A percentile compares a stretch with the other conserved stretches of the same genome.
Conservation (phyloP, 768 basidiomycete species). For the Boletus fagicola region DNA sequence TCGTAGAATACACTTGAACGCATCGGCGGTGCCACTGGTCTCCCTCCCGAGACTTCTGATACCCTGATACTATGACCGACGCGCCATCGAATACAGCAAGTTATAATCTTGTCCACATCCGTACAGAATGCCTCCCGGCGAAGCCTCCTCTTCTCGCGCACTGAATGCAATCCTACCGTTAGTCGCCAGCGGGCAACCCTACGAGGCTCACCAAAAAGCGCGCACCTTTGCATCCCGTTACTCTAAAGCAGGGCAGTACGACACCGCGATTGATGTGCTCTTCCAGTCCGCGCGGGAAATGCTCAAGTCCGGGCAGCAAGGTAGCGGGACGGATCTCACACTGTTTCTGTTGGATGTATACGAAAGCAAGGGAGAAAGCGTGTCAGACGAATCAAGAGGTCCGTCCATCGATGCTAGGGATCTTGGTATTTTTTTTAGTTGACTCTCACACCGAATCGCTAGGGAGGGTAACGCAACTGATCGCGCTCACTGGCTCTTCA, state of each 20-base stretch:
- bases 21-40: conserved; percentile 12
- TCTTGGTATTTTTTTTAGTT: neutral
- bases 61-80: conserved; percentile 9
- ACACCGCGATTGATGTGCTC: conserved; percentile 88
- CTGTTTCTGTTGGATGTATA: conserved; percentile 82
- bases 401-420: conserved; percentile 25
- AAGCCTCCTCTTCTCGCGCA: conserved; percentile 56
- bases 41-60: conserved; percentile 18
- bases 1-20: neutral
- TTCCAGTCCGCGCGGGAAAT: conserved; percentile 88
- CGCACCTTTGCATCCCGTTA: conserved; percentile 92
- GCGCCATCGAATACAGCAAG: neutral
- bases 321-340: conserved; percentile 86
- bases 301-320: conserved; percentile 82
- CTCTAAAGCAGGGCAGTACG: conserved; percentile 74
- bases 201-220: conserved; percentile 96
- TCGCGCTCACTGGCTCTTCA: conserved; percentile 75
- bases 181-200: conserved; percentile 67
- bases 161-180: conserved; percentile 74
- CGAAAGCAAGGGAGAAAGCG: conserved; percentile 64
- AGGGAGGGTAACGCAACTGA: conserved; percentile 90
- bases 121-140: conserved; percentile 24
- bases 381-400: conserved; percentile 84
- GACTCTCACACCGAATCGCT: neutral
- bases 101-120: conserved; percentile 3